phyloP scores from a whole-genome alignment of 2,329 filamentous ascomycete genomes.

The Microdochium trichocladiopsis region DNA sequence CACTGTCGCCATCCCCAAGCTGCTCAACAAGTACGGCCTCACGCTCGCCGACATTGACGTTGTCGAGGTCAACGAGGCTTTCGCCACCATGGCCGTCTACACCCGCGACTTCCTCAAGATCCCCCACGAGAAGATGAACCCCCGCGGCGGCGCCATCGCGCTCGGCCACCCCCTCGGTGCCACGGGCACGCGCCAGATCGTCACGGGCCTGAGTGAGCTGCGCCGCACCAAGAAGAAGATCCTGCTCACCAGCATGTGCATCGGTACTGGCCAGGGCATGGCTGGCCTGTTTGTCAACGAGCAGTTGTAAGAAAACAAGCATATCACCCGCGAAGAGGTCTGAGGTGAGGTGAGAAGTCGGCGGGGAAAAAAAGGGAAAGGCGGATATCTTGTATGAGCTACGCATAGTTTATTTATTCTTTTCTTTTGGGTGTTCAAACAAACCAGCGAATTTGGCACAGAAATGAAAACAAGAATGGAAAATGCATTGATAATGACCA shows the following conservation, averaged over 20 bases:
- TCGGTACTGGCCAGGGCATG: conserved; percentile 45
- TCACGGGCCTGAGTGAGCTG: conserved; percentile 82
- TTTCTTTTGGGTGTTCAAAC: no score
- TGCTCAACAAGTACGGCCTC: conserved; percentile 73
- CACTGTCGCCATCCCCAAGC: conserved; percentile 69
- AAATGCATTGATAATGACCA: no score
- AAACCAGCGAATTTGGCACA: no score
- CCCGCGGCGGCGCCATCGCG: conserved; percentile 74
- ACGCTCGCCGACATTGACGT: conserved; percentile 79
- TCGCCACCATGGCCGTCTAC: conserved; percentile 96
- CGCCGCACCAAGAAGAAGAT: conserved; percentile 84
- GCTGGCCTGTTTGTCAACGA: not conserved
- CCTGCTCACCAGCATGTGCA: conserved; percentile 86
- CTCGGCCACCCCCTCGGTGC: conserved; percentile 76
- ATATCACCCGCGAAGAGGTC: no score
- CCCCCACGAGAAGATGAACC: conserved; percentile 72
- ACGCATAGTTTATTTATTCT: no score
- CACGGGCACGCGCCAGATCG: conserved; percentile 75
- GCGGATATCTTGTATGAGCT: no score
- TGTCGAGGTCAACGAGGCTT: conserved; percentile 94
- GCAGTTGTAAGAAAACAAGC: not conserved
- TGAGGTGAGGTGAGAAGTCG: not conserved
- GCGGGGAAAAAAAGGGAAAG: no score
- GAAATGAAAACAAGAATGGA: no score
- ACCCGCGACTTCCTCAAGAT: conserved; percentile 68